phyloP scores from a whole-genome alignment of 1,284 basidiomycete species.

The Cutaneotrichosporon spelunceum region DNA sequence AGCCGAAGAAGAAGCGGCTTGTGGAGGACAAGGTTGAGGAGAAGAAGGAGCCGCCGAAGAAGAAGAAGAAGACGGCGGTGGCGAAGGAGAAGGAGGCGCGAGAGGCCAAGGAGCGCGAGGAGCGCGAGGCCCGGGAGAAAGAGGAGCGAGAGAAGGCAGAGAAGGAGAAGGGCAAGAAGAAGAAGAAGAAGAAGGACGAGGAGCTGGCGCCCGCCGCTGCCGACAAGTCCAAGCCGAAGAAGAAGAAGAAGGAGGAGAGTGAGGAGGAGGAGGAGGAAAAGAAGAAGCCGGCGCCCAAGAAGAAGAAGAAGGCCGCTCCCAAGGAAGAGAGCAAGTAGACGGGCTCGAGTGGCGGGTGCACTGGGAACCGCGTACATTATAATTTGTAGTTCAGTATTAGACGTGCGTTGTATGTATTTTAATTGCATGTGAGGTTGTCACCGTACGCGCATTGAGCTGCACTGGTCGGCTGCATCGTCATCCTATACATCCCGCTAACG shows the following conservation, averaged over 20 bases:
- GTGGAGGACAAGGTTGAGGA: conserved; percentile 15
- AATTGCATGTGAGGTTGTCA: neutral
- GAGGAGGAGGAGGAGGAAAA: conserved; percentile 17
- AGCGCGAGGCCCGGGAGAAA: conserved; percentile 14
- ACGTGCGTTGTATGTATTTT: neutral
- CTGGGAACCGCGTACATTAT: neutral
- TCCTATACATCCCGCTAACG: neutral
- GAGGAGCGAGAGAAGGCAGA: conserved; percentile 11
- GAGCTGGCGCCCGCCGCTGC: neutral
- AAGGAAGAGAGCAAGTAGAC: neutral
- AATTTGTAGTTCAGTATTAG: neutral
- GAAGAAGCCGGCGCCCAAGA: conserved; percentile 17
- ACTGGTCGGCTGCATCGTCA: neutral
- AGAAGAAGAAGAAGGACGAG: conserved; percentile 13
- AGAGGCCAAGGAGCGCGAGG: conserved; percentile 5
- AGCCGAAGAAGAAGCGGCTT: conserved; percentile 20
- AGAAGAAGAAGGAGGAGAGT: conserved; percentile 7
- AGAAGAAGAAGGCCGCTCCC: conserved; percentile 15
- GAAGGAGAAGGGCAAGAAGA: conserved; percentile 6
- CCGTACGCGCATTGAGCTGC: too few relatives aligned
- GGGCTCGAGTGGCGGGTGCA: neutral
- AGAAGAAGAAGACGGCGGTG: conserved; percentile 20
- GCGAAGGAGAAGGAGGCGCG: conserved; percentile 8
- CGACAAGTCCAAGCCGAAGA: conserved; percentile 13
- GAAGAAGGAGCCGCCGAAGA: conserved; percentile 11